phyloP scores from a whole-genome alignment of 768 basidiomycete species.

The Pulveroboletus sp. region DNA sequence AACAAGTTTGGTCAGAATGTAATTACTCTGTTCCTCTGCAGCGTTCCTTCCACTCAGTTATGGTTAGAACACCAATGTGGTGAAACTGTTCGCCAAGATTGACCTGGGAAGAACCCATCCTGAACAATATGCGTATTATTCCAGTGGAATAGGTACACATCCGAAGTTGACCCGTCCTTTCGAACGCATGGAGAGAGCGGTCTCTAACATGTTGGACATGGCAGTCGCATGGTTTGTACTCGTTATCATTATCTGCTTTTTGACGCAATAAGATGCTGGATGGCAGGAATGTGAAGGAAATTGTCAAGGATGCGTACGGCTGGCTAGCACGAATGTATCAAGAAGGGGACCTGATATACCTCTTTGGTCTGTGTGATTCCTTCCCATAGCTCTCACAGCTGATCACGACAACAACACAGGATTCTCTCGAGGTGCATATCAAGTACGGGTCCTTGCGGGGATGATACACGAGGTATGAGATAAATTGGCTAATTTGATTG shows the following conservation, averaged over 20 bases:
- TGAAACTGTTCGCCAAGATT: too few species aligned
- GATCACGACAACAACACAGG: not conserved
- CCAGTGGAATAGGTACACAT: slow-evolving; percentile 34
- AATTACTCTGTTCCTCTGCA: too few species aligned
- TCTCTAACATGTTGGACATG: not conserved
- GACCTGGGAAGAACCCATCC: too few species aligned
- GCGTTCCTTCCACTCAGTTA: not conserved
- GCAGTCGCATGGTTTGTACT: slow-evolving; percentile 1
- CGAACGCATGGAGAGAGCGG: not conserved
- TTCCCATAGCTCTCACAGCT: not conserved
- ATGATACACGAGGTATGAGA: not conserved
- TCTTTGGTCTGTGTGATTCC: slow-evolving; percentile 29
- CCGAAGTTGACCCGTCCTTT: not conserved
- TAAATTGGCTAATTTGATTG: too few species aligned
- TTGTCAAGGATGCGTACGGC: too few species aligned
- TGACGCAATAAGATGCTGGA: not conserved
- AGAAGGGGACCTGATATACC: slow-evolving; percentile 25
- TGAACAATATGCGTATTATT: too few species aligned
- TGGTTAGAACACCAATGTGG: too few species aligned
- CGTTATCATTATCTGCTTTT: too few species aligned
- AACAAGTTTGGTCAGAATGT: too few species aligned
- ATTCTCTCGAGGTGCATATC: not conserved
- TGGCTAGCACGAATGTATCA: not conserved
- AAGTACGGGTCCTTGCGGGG: not conserved
- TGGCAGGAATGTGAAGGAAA: not conserved